Evolutionary conservation across 2,329 filamentous ascomycete species (phyloP).

Genomic region (Fusarium begoniae): DNA sequence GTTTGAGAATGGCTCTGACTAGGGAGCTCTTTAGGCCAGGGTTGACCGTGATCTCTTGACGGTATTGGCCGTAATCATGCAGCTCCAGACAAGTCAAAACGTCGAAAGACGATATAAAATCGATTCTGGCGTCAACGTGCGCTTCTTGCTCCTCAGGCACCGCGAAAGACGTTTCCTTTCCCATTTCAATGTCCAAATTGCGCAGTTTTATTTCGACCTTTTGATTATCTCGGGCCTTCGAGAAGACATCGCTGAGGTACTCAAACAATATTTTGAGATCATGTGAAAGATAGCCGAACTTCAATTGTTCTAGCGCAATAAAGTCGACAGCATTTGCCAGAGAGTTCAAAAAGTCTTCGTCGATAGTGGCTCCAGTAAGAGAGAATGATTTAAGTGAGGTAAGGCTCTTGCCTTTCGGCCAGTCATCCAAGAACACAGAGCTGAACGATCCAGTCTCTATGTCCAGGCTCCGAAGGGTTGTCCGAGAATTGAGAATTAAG

Average conservation of each 20-base stretch:
- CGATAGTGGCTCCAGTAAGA: neutral
- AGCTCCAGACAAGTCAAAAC: slow-evolving; percentile 16
- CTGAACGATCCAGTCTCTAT: neutral
- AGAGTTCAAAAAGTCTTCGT: neutral
- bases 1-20: slow-evolving; percentile 27
- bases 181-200: neutral
- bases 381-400: slow-evolving; percentile 12
- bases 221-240: neutral
- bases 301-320: slow-evolving; percentile 3
- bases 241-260: neutral
- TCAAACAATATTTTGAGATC: neutral
- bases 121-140: neutral
- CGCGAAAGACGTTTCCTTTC: neutral
- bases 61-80: neutral
- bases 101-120: slow-evolving; percentile 29
- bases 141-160: neutral
- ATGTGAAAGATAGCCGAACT: neutral
- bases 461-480: slow-evolving; percentile 16
- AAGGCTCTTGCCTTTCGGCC: neutral
- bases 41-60: neutral
- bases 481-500: slow-evolving; percentile 24
- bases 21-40: slow-evolving; percentile 7
- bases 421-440: neutral
- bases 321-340: slow-evolving; percentile 23
- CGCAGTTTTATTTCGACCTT: neutral